Conservation (phyloP, 179 eudicot species). For the Gypsophila paniculata region DNA sequence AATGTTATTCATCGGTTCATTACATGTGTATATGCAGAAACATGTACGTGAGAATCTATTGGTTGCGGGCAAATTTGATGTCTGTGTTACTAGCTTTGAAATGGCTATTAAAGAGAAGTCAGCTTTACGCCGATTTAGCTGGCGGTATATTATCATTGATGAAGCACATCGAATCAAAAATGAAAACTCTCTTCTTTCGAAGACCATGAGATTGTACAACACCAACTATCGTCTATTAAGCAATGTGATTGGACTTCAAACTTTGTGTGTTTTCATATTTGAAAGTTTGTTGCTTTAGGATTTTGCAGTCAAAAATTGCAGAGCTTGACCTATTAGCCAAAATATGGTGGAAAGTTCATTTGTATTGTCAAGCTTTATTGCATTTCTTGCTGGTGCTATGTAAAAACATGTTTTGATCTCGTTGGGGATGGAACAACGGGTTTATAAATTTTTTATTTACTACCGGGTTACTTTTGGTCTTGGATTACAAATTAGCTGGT, state of each 20-base stretch:
- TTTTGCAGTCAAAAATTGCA: too few species aligned
- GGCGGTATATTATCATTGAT: slow-evolving; percentile 97
- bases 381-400: too few species aligned
- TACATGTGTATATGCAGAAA: slow-evolving; percentile 39
- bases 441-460: too few species aligned
- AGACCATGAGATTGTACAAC: slow-evolving; percentile 85
- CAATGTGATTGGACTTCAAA: slow-evolving; percentile 96
- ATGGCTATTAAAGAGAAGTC: slow-evolving; percentile 95
- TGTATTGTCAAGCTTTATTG: too few species aligned
- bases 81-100: slow-evolving; percentile 96
- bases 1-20: background rate
- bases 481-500: too few species aligned
- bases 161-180: slow-evolving; percentile 99
- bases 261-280: too few species aligned
- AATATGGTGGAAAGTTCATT: too few species aligned
- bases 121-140: slow-evolving; percentile 77
- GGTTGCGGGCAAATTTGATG: slow-evolving; percentile 96
- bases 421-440: too few species aligned
- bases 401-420: too few species aligned
- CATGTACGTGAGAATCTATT: slow-evolving; percentile 75
- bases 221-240: slow-evolving; percentile 90
- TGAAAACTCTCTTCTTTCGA: slow-evolving; percentile 92
- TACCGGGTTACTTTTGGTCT: too few species aligned
- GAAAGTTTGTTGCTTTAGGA: too few species aligned
- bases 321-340: too few species aligned